phyloP scores from a whole-genome alignment of 306 rosid species.

The Carpinus viminea region DNA sequence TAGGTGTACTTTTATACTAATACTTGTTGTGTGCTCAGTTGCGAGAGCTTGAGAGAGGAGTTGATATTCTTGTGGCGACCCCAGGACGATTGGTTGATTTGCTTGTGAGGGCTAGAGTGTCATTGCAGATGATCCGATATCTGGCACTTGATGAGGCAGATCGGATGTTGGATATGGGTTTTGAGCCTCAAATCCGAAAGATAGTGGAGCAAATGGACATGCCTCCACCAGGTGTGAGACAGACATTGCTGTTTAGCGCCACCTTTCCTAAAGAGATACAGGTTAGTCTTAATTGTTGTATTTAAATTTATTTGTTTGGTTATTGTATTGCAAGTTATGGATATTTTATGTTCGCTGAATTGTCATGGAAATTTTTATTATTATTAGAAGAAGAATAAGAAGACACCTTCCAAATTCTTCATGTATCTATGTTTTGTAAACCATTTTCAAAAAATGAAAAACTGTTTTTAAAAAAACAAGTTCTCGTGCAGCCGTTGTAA shows the following conservation, averaged over 20 bases:
- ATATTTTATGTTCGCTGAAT: background rate
- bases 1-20: background rate
- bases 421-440: background rate
- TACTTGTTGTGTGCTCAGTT: conserved; percentile 43
- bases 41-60: conserved; percentile 85
- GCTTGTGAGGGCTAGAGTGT: conserved; percentile 80
- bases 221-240: conserved; percentile 79
- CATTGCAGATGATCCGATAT: conserved; percentile 67
- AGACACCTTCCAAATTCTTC: background rate
- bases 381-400: background rate
- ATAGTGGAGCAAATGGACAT: conserved; percentile 88
- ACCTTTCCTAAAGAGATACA: conserved; percentile 89
- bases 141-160: conserved; percentile 93
- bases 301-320: background rate
- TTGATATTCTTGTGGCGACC: conserved; percentile 91
- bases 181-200: conserved; percentile 90
- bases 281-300: conserved; percentile 41
- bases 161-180: conserved; percentile 96
- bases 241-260: conserved; percentile 82
- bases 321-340: background rate
- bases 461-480: too few relatives aligned
- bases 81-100: conserved; percentile 91
- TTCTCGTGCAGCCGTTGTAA: too few relatives aligned
- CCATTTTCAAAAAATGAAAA: too few relatives aligned
- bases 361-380: background rate